phyloP scores from a whole-genome alignment of 140 eudicot genomes.

The Bidens hawaiensis region DNA sequence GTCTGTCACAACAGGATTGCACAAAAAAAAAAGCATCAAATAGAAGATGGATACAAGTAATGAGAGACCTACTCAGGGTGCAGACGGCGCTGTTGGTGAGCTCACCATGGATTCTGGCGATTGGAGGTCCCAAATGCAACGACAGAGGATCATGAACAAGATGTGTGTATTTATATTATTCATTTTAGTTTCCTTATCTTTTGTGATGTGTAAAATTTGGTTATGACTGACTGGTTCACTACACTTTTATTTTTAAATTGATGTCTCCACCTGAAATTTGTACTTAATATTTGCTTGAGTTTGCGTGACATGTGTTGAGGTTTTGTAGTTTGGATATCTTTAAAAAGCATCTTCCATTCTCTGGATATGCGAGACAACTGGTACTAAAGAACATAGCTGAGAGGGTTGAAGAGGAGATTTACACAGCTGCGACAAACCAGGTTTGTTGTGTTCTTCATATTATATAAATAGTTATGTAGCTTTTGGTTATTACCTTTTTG shows the following conservation, averaged over 20 bases:
- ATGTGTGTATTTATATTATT: slow-evolving; percentile 34
- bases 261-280: slow-evolving; percentile 17
- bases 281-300: neutral
- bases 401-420: slow-evolving; percentile 60
- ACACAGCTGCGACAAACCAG: slow-evolving; percentile 45
- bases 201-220: neutral
- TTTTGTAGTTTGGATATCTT: slow-evolving; percentile 45
- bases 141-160: slow-evolving; percentile 52
- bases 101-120: slow-evolving; percentile 44
- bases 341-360: slow-evolving; percentile 34
- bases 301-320: slow-evolving; percentile 12
- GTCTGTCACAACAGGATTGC: neutral
- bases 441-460: slow-evolving; percentile 33
- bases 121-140: slow-evolving; percentile 59
- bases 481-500: neutral
- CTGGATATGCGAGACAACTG: slow-evolving; percentile 33
- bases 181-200: neutral
- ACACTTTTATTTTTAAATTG: neutral
- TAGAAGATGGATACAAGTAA: slow-evolving; percentile 43
- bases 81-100: slow-evolving; percentile 7
- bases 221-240: slow-evolving; percentile 4
- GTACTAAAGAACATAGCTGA: slow-evolving; percentile 33
- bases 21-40: neutral
- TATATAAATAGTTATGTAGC: neutral
- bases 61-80: slow-evolving; percentile 42